Base-by-base conservation (phyloP, 2,329 filamentous ascomycete species). In the Alternaria alternata region DNA sequence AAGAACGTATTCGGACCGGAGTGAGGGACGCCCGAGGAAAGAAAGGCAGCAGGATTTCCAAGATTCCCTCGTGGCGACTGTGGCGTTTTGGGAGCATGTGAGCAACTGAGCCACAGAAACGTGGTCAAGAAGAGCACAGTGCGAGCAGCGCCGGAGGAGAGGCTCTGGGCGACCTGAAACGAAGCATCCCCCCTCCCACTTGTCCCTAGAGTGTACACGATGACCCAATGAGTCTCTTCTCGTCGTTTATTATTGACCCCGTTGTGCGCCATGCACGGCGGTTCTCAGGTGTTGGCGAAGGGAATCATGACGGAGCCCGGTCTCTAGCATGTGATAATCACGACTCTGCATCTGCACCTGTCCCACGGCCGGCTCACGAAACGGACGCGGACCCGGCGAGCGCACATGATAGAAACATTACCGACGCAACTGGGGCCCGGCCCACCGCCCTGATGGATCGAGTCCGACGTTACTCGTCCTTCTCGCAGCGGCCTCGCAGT, bases 201-300 rank as follows among this genome's bases (percentile, higher is more conserved):
- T 43, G 36, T 32, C 34, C 51, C 28, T 57, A 32, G 28, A 24
- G 30, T 12, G 55, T 43, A 14, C 54, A 49, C 7, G 38, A 75
- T 74, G 68, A 54, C 64, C 67, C 66, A 56, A 79, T 80, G 78
- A 80, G 73, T 68, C 64, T 79, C 56, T 71, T 81, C 42, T 76
- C 76, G 48, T 78, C 77, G 14, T 78, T 79, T 56, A 70, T 80
- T 65, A 73, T 80, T 63, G 77, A 78, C 48, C 78, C 78, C 42
- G 75, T 79, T 36, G 74, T 79, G 61, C 75, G 78, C 42, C 76
- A 78, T 60, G 77, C 75, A 18, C 75, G 78, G 30, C 74, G 78
- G 34, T 75, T 80, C 58, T 80, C 77, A 36, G 70, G 70, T 49
- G 57, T 56, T 46, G 60, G 62, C 54, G 64, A 61, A 53, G 62